Conservation (phyloP, 1,139 yeast genomes). For the Geotrichum carabidarum region DNA sequence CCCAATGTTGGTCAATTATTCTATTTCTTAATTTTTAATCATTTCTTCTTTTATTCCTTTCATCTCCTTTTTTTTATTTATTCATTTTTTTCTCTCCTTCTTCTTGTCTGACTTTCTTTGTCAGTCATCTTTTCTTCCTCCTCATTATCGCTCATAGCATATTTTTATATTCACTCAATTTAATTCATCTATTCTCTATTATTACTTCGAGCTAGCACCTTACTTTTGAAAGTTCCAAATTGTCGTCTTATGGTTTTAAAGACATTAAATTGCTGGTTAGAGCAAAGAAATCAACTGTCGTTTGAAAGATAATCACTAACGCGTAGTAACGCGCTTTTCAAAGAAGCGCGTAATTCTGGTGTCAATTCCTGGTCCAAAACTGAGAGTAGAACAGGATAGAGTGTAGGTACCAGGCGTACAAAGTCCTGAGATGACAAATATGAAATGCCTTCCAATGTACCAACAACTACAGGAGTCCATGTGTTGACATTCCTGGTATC, state of each 20-base stretch:
- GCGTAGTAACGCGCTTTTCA: slow-evolving; percentile 56
- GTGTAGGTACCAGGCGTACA: slow-evolving; percentile 52
- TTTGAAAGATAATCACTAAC: slow-evolving; percentile 10
- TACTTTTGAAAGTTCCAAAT: not conserved
- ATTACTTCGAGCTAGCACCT: not conserved
- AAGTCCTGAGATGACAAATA: slow-evolving; percentile 77
- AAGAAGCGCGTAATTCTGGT: slow-evolving; percentile 61
- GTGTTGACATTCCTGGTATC: slow-evolving; percentile 74
- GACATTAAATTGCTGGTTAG: not conserved
- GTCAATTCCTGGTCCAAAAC: slow-evolving; percentile 67
- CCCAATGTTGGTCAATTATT: not conserved
- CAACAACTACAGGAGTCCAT: slow-evolving; percentile 90
- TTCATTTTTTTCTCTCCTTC: not conserved
- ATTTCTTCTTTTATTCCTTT: slow-evolving; percentile 4
- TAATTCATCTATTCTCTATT: not conserved
- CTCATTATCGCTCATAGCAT: slow-evolving; percentile 8
- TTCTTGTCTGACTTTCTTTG: too few relatives aligned
- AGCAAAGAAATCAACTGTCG: not conserved
- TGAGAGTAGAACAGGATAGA: slow-evolving; percentile 63
- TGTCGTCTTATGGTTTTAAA: not conserved
- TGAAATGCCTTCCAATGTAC: slow-evolving; percentile 73
- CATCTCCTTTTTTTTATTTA: slow-evolving; percentile 9
- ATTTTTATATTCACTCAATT: slow-evolving; percentile 2
- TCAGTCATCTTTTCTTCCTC: slow-evolving; percentile 2
- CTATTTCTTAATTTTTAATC: not conserved